Base-by-base conservation (phyloP, 2,329 filamentous ascomycete genomes). In the Calonectria pseudoreteaudii region DNA sequence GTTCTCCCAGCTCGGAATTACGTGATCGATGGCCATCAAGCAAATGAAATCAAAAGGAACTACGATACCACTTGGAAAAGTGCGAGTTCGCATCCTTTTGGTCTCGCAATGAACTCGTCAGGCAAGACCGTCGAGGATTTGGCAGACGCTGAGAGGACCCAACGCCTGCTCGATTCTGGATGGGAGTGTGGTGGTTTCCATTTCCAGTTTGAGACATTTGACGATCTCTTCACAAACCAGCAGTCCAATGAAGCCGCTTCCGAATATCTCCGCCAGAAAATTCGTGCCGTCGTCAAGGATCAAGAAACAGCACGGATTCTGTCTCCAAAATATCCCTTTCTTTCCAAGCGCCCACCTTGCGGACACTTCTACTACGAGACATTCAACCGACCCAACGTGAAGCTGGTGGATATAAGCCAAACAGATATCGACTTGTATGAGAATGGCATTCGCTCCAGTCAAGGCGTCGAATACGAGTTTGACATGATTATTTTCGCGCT, bases 401-500 rank as follows among this genome's bases (percentile, higher is more conserved):
- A 72, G n/a, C 52, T 76, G 18, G 73, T 76, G 16, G 70, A 76
- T 34, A 67, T 75, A 6, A 68, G 52, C 50, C 31, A 30, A 11
- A n/a, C 56, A 3, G 30, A 41, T 13, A 67, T 75, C 14, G 58
- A 62, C 4, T 2, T 73, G 18, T 69, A 71, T 26, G 71, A 71
- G 11, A 64, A 76, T 1, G 75, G 73, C 0, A 73, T 73, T 31
- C 52, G 66, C 10, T 70, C 70, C 4, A 49, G 49, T 50, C 56
- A 49, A 16, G 73, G 75, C 3, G 49, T 4, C 4, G 65, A 73
- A 28, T 41, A 73, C 41, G 70, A 73, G 26, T 67, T 75, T 31
- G 75, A 76, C 28, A 70, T 76, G 28, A 70, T 76, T 26, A 76
- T 76, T 38, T 76, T 73, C 20, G 75, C 73, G n/a, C n/a, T 72